Percentiles rank a stretch among this genome's conserved stretches.
phyloP scores from a whole-genome alignment of 345 rosid genomes.

The Excoecaria agallocha region DNA sequence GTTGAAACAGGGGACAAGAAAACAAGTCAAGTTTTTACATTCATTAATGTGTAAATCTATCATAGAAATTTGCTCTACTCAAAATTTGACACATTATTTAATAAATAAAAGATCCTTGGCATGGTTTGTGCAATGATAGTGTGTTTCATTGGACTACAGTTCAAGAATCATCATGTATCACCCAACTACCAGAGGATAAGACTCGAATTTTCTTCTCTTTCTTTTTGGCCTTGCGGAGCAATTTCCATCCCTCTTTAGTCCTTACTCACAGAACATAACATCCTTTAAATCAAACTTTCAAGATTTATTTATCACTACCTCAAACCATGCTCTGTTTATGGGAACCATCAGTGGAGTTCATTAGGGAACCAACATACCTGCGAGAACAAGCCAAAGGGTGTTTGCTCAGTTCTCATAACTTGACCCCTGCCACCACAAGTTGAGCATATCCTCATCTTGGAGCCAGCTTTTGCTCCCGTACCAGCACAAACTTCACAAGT shows the following conservation, averaged over 20 bases:
- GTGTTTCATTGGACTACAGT: not conserved
- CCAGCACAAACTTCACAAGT: constrained; percentile 86
- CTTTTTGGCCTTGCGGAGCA: not conserved
- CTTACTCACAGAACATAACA: not conserved
- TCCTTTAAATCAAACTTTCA: not conserved
- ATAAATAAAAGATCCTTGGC: not conserved
- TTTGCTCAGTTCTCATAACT: constrained; percentile 96
- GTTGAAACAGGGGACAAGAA: not conserved
- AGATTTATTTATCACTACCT: not conserved
- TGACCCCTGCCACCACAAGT: constrained; percentile 99
- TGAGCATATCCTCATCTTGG: constrained; percentile 91
- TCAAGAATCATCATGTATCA: not conserved
- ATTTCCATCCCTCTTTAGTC: not conserved
- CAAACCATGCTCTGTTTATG: not conserved
- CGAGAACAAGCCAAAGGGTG: constrained; percentile 95
- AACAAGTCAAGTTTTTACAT: not conserved
- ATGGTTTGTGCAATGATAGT: not conserved
- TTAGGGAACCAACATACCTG: constrained; percentile 53
- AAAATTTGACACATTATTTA: not conserved
- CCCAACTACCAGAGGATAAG: not conserved
- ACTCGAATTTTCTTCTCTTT: not conserved
- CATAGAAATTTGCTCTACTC: not conserved
- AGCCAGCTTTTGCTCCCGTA: constrained; percentile 86
- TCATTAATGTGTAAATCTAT: not conserved
- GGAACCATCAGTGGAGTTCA: not conserved